Evolutionary conservation across 2,329 filamentous ascomycete species (phyloP).

Genomic region (Aspergillus neotritici): DNA sequence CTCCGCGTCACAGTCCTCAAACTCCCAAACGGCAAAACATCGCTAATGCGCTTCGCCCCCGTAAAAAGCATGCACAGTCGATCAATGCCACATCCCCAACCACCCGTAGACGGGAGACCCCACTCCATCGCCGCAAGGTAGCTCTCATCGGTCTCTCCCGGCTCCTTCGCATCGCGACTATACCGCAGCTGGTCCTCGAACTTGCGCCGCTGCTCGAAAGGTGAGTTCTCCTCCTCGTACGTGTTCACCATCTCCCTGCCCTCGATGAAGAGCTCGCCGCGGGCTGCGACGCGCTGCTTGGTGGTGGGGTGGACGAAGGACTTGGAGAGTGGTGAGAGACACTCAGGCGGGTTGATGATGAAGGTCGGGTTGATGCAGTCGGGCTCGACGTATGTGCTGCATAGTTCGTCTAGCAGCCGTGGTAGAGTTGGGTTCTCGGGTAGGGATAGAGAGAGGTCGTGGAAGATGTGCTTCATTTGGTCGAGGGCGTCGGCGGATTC

Average conservation of each 20-base stretch:
- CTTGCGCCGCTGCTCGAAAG: slow-evolving; percentile 77
- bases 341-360: slow-evolving; percentile 82
- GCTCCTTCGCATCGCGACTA: slow-evolving; percentile 45
- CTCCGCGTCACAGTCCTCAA: slow-evolving; percentile 51
- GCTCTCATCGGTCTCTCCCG: slow-evolving; percentile 61
- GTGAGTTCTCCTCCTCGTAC: slow-evolving; percentile 97
- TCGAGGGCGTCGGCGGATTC: slow-evolving; percentile 49
- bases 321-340: slow-evolving; percentile 87
- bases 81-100: slow-evolving; percentile 93
- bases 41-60: slow-evolving; percentile 70
- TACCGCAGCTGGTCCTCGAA: slow-evolving; percentile 58
- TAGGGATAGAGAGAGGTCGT: slow-evolving; percentile 43
- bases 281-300: slow-evolving; percentile 68
- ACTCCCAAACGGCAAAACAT: slow-evolving; percentile 84
- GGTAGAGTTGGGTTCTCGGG: slow-evolving; percentile 55
- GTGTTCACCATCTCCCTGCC: slow-evolving; percentile 86
- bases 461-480: slow-evolving; percentile 54
- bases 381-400: slow-evolving; percentile 70
- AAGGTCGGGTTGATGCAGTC: slow-evolving; percentile 69
- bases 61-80: slow-evolving; percentile 86
- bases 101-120: slow-evolving; percentile 89
- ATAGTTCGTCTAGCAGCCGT: slow-evolving; percentile 75
- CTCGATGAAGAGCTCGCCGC: slow-evolving; percentile 77
- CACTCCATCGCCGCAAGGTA: slow-evolving; percentile 82
- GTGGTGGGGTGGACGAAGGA: slow-evolving; percentile 66